Percentiles rank a stretch among this genome's conserved stretches.
These are phyloP conservation scores for Diaporthe caulivora DNA, from an alignment of 2,329 filamentous ascomycete species.

Conservation along the genomic window DNA sequence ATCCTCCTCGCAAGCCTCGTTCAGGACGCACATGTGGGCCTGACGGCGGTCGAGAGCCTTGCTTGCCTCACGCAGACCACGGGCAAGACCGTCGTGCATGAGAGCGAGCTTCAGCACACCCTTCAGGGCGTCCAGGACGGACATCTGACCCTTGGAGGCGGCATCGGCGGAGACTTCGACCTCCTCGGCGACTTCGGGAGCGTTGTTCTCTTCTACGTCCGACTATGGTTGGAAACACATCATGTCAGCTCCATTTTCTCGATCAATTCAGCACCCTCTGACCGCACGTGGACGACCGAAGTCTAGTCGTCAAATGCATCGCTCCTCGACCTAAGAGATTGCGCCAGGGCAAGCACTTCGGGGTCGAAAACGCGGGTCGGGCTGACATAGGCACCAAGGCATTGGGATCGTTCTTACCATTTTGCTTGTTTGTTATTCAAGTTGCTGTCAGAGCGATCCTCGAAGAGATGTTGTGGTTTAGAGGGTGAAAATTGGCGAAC, in stretches of 20 bases:
- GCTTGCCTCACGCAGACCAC: constrained; percentile 97
- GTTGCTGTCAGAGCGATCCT: constrained; percentile 74
- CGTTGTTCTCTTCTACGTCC: constrained; percentile 99
- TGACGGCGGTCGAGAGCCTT: constrained; percentile 99
- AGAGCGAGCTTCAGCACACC: constrained; percentile 98
- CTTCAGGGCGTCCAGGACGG: constrained; percentile 97
- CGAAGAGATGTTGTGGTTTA: constrained; percentile 64
- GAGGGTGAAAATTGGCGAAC: constrained; percentile 40
- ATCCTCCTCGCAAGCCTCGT: constrained; percentile 99
- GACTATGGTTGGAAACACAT: constrained; percentile 71
- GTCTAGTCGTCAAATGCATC: constrained; percentile 13
- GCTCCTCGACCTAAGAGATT: constrained; percentile 18
- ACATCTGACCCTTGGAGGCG: constrained; percentile 92
- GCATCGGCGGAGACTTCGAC: constrained; percentile 96
- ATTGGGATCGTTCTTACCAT: constrained; percentile 64
- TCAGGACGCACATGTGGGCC: constrained; percentile 99
- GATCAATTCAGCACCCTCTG: constrained; percentile 31
- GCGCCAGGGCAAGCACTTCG: neutral
- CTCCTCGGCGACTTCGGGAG: constrained; percentile 86
- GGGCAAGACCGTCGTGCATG: constrained; percentile 99
- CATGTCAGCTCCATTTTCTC: constrained; percentile 42
- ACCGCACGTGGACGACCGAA: constrained; percentile 32
- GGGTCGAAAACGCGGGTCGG: neutral
- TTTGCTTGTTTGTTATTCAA: constrained; percentile 64
- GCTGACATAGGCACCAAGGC: constrained; percentile 6